Conservation (phyloP, 768 basidiomycete genomes). For the Auriscalpium microsporum region DNA sequence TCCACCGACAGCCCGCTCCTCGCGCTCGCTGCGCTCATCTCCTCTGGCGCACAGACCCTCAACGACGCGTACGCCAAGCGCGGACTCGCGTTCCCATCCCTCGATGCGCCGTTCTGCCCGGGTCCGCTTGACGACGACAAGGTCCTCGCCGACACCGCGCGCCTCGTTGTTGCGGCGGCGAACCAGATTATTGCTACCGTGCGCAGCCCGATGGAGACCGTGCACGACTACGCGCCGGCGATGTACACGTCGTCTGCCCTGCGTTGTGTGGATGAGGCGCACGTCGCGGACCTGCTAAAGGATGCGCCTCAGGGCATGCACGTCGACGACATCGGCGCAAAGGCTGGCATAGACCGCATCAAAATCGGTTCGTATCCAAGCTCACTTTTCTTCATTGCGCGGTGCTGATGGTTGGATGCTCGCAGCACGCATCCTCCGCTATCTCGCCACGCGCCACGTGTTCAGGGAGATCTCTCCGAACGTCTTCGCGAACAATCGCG, state of each 20-base stretch:
- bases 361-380: conserved; percentile 1
- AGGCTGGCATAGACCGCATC: not conserved
- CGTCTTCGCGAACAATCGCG: conserved; percentile 32
- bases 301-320: conserved; percentile 6
- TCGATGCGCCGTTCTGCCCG: not conserved
- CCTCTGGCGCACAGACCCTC: conserved; percentile 1
- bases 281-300: conserved; percentile 4
- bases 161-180: conserved; percentile 3
- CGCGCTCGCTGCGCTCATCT: not conserved
- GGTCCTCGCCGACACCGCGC: not conserved
- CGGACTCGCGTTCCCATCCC: conserved; percentile 1
- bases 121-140: not conserved
- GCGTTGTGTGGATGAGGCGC: not conserved
- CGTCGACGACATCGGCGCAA: conserved; percentile 3
- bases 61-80: not conserved
- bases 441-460: conserved; percentile 31
- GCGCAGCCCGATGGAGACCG: not conserved
- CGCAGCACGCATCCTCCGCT: conserved; percentile 31
- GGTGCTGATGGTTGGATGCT: not conserved
- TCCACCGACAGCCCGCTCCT: not conserved
- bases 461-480: conserved; percentile 30
- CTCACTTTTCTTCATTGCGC: not conserved
- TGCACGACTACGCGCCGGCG: not conserved
- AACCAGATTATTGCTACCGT: conserved; percentile 2
- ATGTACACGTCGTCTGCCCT: conserved; percentile 2